These are phyloP conservation scores for Rhinocladiella similis DNA, from an alignment of 2,329 filamentous ascomycete genomes.

Conservation along the genomic window DNA sequence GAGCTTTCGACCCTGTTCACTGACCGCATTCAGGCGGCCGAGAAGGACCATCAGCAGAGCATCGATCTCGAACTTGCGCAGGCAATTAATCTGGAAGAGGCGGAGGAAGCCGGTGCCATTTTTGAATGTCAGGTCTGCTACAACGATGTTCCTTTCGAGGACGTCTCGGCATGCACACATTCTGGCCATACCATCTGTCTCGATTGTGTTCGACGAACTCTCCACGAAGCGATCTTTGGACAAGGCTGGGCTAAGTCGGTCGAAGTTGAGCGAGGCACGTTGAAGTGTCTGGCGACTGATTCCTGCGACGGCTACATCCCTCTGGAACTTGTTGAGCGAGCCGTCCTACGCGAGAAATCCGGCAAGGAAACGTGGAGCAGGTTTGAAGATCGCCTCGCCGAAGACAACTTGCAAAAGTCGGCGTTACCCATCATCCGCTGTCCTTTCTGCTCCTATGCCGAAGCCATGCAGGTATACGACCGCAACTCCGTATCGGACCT, in stretches of 20 bases:
- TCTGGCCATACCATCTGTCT: constrained; percentile 53
- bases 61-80: constrained; percentile 42
- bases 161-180: constrained; percentile 46
- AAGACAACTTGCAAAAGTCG: constrained; percentile 72
- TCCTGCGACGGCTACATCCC: constrained; percentile 73
- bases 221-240: constrained; percentile 86
- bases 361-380: constrained; percentile 71
- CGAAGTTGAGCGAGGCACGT: constrained; percentile 68
- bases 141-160: constrained; percentile 48
- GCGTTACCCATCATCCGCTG: constrained; percentile 77
- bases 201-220: constrained; percentile 76
- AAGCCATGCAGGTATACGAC: constrained; percentile 75
- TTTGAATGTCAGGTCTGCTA: constrained; percentile 53
- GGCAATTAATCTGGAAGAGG: constrained; percentile 44
- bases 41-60: constrained; percentile 36
- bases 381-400: constrained; percentile 76
- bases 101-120: constrained; percentile 40
- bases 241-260: constrained; percentile 87
- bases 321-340: constrained; percentile 67
- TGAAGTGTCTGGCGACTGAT: constrained; percentile 82
- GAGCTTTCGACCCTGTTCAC: constrained; percentile 43
- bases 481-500: constrained; percentile 51
- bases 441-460: constrained; percentile 88
- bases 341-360: constrained; percentile 68
- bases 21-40: constrained; percentile 38